Conservation (phyloP, 768 basidiomycete species). For the Tylopilus rubrobrunneus region DNA sequence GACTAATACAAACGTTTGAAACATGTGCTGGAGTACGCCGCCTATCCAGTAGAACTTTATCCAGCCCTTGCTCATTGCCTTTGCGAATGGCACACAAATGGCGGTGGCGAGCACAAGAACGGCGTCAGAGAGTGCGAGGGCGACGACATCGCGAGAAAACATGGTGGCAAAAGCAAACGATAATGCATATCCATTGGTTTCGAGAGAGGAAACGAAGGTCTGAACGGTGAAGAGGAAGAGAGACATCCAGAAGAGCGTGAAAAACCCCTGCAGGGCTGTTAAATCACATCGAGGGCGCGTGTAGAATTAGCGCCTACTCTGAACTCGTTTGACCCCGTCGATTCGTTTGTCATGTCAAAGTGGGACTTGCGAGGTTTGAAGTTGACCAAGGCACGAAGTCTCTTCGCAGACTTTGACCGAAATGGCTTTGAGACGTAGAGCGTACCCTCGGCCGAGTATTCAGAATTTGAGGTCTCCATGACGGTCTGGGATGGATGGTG, state of each 20-base stretch:
- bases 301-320: constrained; percentile 41
- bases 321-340: constrained; percentile 78
- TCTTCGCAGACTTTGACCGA: constrained; percentile 69
- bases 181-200: constrained; percentile 73
- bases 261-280: constrained; percentile 69
- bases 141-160: constrained; percentile 82
- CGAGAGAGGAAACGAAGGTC: constrained; percentile 73
- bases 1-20: constrained; percentile 72
- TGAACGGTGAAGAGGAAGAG: constrained; percentile 78
- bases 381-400: constrained; percentile 75
- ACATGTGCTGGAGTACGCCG: constrained; percentile 70
- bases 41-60: constrained; percentile 79
- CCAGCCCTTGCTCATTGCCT: constrained; percentile 72
- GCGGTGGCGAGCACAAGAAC: constrained; percentile 74
- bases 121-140: constrained; percentile 79
- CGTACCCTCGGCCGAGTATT: constrained; percentile 56
- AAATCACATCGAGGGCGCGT: constrained; percentile 3
- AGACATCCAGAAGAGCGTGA: constrained; percentile 90
- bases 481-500: neutral
- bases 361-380: constrained; percentile 83
- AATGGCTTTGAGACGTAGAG: constrained; percentile 74
- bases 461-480: constrained; percentile 15
- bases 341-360: constrained; percentile 79
- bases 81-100: constrained; percentile 80
- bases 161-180: constrained; percentile 78